Base-by-base conservation (phyloP, 1,284 basidiomycete species). In the Vanrija pseudolonga region DNA sequence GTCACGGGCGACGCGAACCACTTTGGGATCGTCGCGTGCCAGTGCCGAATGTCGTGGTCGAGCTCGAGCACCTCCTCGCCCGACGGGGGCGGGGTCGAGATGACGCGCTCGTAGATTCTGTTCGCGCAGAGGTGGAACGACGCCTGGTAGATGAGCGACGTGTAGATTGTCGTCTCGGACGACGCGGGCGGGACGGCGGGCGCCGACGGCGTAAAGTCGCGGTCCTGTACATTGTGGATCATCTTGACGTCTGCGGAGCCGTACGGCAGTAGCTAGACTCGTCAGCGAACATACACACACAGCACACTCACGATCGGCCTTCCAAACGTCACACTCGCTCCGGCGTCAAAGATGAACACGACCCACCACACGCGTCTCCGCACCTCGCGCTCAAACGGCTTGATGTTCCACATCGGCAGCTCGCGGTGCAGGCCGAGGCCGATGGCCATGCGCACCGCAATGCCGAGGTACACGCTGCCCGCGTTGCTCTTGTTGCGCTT, bases 201-300 rank as follows among this genome's bases (percentile, higher is more conserved):
- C 2, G 60, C 53, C 18, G 45, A 39, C 6, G 60, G 60, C 11
- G 62, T 59, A 41, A 64, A 60, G 36, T 56, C 54, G 11, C 57
- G 24, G 24, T 64, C 62, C 19, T 45, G 45, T 12, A 57, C 55
- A 38, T 64, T 61, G 47, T 55, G 57, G 20, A 61, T 57, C 20
- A 45, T 45, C 12, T 47, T 41, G 38, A 59, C 57, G 47, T 64
- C 62, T 4, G 62, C 57, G 20, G 61, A 60, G 26, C 37, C 50
- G 11, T 58, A 49, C 0, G 62, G 62, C 2, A 64, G 57, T 3
- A 64, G 55, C 60, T 61, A 38, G 19, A 2, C 6, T 7, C 14
- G 38, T 50, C 26, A 55, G 44, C 22, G 11, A 6, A 6, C 8
- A 12, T 3, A 18, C 26, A 12, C 8, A 17, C 12, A 90, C 90